Conservation (phyloP, 495 filamentous ascomycete genomes). For the Xylaria castorea region DNA sequence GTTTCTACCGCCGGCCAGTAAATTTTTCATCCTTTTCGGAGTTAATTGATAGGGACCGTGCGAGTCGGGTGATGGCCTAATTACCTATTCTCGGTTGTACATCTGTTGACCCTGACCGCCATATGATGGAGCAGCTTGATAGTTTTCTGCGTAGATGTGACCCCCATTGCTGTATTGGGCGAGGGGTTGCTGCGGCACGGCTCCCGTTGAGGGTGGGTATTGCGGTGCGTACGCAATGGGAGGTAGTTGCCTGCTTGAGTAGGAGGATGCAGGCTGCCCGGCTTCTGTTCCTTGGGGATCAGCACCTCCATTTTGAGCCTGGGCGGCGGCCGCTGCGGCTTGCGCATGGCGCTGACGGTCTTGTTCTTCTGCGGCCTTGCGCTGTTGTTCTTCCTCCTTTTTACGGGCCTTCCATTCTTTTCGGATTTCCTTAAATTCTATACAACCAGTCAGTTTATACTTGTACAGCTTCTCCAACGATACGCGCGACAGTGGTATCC, state of each 20-base stretch:
- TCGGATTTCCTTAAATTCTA: constrained; percentile 99
- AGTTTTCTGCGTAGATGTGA: constrained; percentile 62
- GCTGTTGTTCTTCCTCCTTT: constrained; percentile 93
- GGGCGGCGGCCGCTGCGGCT: constrained; percentile 56
- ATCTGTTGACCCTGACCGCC: constrained; percentile 70
- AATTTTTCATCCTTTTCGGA: not conserved
- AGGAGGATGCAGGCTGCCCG: constrained; percentile 63
- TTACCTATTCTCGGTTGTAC: constrained; percentile 69
- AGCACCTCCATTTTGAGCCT: constrained; percentile 43
- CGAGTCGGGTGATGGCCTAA: constrained; percentile 15
- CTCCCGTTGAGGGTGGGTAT: constrained; percentile 70
- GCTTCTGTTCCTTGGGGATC: constrained; percentile 50
- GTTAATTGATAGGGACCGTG: not conserved
- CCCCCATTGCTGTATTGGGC: constrained; percentile 67
- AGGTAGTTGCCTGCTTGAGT: constrained; percentile 71
- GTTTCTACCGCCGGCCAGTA: not conserved
- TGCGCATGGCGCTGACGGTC: constrained; percentile 70
- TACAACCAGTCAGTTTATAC: constrained; percentile 15
- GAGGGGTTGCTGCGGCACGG: constrained; percentile 62
- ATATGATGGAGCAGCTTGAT: constrained; percentile 76
- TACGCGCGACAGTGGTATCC: not conserved
- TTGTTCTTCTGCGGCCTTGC: constrained; percentile 91
- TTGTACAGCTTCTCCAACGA: not conserved
- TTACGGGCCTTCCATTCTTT: constrained; percentile 99
- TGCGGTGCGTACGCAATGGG: constrained; percentile 83